Evolutionary conservation across 2,329 filamentous ascomycete species (phyloP).

Genomic region (Neofusicoccum parvum): DNA sequence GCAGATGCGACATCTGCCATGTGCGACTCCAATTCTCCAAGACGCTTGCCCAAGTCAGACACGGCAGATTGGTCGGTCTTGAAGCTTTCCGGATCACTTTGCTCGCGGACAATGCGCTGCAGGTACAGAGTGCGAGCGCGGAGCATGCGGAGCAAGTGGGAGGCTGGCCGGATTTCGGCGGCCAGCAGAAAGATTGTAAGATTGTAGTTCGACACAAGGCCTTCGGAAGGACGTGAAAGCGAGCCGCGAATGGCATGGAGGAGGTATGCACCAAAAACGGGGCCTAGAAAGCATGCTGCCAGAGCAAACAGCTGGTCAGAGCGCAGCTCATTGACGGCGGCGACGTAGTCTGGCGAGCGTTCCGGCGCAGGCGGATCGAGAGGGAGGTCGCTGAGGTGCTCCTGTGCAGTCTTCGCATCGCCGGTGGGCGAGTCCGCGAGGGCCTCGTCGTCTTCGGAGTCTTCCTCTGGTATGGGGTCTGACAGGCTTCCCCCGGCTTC

Average conservation of each 20-base stretch:
- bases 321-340: constrained; percentile 66
- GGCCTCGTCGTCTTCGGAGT: constrained; percentile 29
- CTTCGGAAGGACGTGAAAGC: constrained; percentile 80
- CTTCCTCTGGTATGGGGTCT: constrained; percentile 33
- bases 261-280: constrained; percentile 77
- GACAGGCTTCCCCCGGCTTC: not conserved
- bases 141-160: constrained; percentile 79
- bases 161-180: constrained; percentile 80
- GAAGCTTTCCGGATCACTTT: constrained; percentile 31
- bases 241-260: constrained; percentile 80
- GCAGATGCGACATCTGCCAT: constrained; percentile 45
- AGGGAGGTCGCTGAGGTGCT: not conserved
- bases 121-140: constrained; percentile 78
- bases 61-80: constrained; percentile 24
- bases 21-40: constrained; percentile 70
- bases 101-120: constrained; percentile 65
- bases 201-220: constrained; percentile 89
- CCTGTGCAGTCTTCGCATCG: constrained; percentile 8
- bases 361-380: not conserved
- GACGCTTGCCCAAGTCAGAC: constrained; percentile 46
- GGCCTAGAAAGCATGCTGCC: constrained; percentile 75
- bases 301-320: constrained; percentile 75
- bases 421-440: not conserved
- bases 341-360: constrained; percentile 31
- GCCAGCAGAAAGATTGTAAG: constrained; percentile 86